Evolutionary conservation across 2,329 filamentous ascomycete species (phyloP).

Genomic region (Aspergillus latus): DNA sequence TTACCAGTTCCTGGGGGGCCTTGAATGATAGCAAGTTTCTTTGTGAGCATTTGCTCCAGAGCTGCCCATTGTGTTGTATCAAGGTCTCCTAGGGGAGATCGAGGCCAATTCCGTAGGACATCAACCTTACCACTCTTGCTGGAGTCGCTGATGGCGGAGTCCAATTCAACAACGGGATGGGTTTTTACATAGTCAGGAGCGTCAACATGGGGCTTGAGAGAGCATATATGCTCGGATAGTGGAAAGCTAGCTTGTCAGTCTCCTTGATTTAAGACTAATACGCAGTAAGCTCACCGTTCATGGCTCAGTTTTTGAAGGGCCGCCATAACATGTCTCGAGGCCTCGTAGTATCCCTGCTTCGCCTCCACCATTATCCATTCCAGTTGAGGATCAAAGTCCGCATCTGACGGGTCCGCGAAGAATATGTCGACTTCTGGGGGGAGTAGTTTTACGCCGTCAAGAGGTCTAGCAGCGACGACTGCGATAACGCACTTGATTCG

Average conservation of each 20-base stretch:
- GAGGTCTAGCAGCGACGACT: slow-evolving; percentile 67
- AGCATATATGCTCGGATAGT: slow-evolving; percentile 45
- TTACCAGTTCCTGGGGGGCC: slow-evolving; percentile 81
- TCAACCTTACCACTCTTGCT: slow-evolving; percentile 49
- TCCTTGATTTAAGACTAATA: background rate
- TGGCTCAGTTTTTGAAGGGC: slow-evolving; percentile 66
- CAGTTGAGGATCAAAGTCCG: slow-evolving; percentile 66
- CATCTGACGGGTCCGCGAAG: slow-evolving; percentile 62
- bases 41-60: slow-evolving; percentile 68
- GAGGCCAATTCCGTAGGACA: slow-evolving; percentile 58
- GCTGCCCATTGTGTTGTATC: slow-evolving; percentile 72
- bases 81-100: slow-evolving; percentile 46
- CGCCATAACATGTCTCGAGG: slow-evolving; percentile 68
- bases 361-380: slow-evolving; percentile 80
- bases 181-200: slow-evolving; percentile 55
- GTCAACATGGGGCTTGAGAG: slow-evolving; percentile 40
- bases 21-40: slow-evolving; percentile 73
- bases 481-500: slow-evolving; percentile 66
- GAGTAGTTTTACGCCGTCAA: slow-evolving; percentile 62
- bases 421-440: slow-evolving; percentile 75
- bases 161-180: slow-evolving; percentile 54
- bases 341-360: slow-evolving; percentile 72
- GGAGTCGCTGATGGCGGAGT: slow-evolving; percentile 39
- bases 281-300: slow-evolving; percentile 46
- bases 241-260: slow-evolving; percentile 41